phyloP scores from a whole-genome alignment of 2,329 filamentous ascomycete species.

The Diplocarpon rosae region DNA sequence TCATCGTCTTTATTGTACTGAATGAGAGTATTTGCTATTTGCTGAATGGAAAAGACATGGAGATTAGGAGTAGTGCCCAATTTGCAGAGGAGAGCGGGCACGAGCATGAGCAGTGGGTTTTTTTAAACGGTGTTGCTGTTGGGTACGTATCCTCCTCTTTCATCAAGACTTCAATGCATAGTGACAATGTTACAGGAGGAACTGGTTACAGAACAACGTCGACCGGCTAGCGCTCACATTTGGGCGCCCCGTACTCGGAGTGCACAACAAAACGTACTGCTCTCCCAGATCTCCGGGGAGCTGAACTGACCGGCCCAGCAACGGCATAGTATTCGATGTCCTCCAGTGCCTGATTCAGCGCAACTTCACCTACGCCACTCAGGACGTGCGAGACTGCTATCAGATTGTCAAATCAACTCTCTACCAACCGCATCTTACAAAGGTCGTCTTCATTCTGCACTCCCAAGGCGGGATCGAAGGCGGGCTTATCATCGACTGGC shows the following conservation, averaged over 20 bases:
- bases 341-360: constrained; percentile 69
- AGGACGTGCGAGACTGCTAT: constrained; percentile 53
- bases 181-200: constrained; percentile 29
- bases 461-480: constrained; percentile 70
- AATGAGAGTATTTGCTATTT: constrained; percentile 41
- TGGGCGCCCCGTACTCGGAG: constrained; percentile 55
- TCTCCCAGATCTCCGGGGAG: not conserved
- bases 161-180: not conserved
- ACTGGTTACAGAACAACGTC: constrained; percentile 61
- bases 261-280: constrained; percentile 60
- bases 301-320: constrained; percentile 20
- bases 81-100: constrained; percentile 38
- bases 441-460: constrained; percentile 65
- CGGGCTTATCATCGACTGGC: constrained; percentile 63
- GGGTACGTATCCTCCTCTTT: constrained; percentile 35
- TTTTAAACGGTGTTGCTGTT: constrained; percentile 60
- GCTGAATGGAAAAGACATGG: constrained; percentile 40
- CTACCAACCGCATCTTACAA: constrained; percentile 49
- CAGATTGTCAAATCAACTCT: constrained; percentile 51
- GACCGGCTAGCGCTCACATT: constrained; percentile 64
- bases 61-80: constrained; percentile 41
- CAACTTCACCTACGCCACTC: constrained; percentile 60
- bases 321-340: constrained; percentile 64
- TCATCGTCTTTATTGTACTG: constrained; percentile 35
- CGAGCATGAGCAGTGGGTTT: constrained; percentile 65